Evolutionary conservation across 352 stramenopile genomes (phyloP), one percentile per base, ranked within the genome.

Genomic region (Globisporangium emineosum): DNA sequence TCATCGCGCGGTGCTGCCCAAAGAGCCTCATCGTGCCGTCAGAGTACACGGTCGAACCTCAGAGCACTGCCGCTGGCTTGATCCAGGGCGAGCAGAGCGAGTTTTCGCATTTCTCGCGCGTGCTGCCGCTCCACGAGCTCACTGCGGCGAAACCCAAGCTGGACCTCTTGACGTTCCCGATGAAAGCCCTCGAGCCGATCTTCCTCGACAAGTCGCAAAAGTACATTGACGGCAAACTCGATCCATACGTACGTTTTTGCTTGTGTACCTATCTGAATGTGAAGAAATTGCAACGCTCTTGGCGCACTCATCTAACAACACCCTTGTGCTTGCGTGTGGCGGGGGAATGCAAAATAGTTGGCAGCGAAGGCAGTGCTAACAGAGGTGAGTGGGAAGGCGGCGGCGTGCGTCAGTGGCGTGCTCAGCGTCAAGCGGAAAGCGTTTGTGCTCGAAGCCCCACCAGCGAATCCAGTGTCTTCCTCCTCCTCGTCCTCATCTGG

Each of bases 161-260:
- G 3, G 86, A 94, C 57, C 63, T 90, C 23, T 70, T 83, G n/a
- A 94, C 83, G 1, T 65, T 91, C 21, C 66, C 81, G 5, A 89
- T 94, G 69, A 83, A 85, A 40, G 58, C 50, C n/a, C 85, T 96
- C 12, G 78, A 90, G 32, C 81, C 88, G 0, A 77, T 93, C 42
- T 52, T 82, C 29, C 69, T 96, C 2, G 82, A 90, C 45, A 90
- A 90, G 54, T 57, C 79, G 5, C 79, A 81, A 8, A 96, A 96
- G 57, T 94, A 94, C 69, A 76, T 96, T n/a, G 85, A 93, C 62
- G 88, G 86, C 43, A 78, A 77, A 51, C 75, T 96, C 7, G 80
- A 93, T 51, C 78, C 84, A 1, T 82, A 79, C 66, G 83, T 92
- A 76, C 30, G 50, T 58, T 0, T 56, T 15, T 47, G 40, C 10